Percentiles rank a stretch among this genome's conserved stretches.
These are phyloP conservation scores for Symbiodinium natans DNA, from an alignment of 73 alveolate genomes.

Conservation along the genomic window DNA sequence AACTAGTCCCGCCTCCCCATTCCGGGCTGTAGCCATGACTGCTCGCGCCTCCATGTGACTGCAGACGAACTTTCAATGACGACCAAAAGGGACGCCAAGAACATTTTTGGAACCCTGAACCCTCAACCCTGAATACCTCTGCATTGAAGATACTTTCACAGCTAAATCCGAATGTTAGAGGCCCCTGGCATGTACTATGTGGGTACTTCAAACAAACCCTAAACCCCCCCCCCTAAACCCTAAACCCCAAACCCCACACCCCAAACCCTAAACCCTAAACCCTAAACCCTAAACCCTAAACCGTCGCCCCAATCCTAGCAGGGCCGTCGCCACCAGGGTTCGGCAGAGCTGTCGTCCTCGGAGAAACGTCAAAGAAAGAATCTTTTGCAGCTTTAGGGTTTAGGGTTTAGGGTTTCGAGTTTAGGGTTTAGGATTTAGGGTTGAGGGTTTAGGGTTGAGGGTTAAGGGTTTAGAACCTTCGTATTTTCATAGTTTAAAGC, in stretches of 20 bases:
- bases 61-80: background rate
- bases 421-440: too few relatives aligned
- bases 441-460: too few relatives aligned
- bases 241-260: background rate
- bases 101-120: background rate
- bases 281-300: background rate
- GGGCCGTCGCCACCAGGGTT: conserved; percentile 1
- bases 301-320: background rate
- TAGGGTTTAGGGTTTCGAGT: too few relatives aligned
- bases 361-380: background rate
- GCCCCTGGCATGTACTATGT: background rate
- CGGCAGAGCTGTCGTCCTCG: background rate
- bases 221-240: background rate
- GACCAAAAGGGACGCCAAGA: background rate
- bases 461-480: background rate
- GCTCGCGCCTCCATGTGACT: background rate
- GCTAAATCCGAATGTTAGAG: background rate
- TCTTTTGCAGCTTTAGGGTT: too few relatives aligned
- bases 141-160: background rate
- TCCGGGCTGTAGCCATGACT: background rate
- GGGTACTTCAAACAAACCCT: too few relatives aligned
- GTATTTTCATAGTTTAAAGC: background rate
- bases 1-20: background rate
- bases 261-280: background rate
- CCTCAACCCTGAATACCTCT: background rate